Evolutionary conservation across 2,329 filamentous ascomycete genomes (phyloP), one percentile per base, ranked within the genome.

Genomic region (Venturia asperata): DNA sequence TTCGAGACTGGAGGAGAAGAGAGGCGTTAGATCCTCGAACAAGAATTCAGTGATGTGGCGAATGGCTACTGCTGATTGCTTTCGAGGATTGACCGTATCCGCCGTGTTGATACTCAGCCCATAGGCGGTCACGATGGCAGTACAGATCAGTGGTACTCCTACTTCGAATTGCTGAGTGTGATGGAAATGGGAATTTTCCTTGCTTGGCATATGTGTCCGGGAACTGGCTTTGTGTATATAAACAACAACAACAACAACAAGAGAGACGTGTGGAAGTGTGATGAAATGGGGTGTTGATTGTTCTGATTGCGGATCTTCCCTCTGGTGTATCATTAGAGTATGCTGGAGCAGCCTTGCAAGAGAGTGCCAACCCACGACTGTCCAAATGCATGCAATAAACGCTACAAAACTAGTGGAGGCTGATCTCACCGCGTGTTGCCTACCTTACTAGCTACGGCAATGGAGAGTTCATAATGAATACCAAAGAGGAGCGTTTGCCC

Each of bases 11-110:
- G 77, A 85, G 92, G 75, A 86, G 84, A 72, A 82, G 86, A 62
- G 92, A 97, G 75, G 92, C 93, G 5, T 79, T 85, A 68, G 89
- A 96, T 80, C 92, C 92, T 56, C 84, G 92, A 72, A 83, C 88
- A 69, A 84, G 87, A 67, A 86, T 86, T 75, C 42, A 39, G 47
- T 66, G 61, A 66, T 61, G 6, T 11, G 15, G 42, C 34, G 19
- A 2, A 37, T 7, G 55, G 55, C 30, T 24, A 24, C 39, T 41
- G 15, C 39, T 11, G 9, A n/a, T 49, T 11, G n/a, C n/a, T 24
- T n/a, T 45, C 11, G n/a, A 49, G 7, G n/a, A 9, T n/a, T 24
- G 6, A 10, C 21, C 45, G 11, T 5, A 24, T 24, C n/a, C 45
- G 21, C 1, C n/a, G 19, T 24, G 3, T 24, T 4, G n/a, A n/a